Evolutionary conservation across 257 asterid species (phyloP).

Genomic region (Euphrasia confusa): DNA sequence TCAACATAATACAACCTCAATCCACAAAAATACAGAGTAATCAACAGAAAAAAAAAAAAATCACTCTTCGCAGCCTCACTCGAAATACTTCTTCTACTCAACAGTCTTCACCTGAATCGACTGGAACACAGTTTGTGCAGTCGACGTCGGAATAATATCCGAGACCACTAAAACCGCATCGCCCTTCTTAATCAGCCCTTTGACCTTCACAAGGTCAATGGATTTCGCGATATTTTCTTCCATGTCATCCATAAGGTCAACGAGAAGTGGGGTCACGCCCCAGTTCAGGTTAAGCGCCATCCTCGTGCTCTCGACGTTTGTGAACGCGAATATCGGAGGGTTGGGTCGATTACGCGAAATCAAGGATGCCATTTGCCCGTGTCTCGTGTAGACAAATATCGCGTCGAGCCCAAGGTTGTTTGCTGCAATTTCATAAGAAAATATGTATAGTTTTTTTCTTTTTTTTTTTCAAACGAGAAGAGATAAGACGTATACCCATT

Average conservation of each 20-base stretch:
- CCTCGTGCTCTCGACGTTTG: conserved; percentile 52
- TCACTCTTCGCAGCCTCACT: background rate
- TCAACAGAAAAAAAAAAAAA: background rate
- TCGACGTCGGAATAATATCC: conserved; percentile 54
- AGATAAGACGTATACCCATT: conserved; percentile 52
- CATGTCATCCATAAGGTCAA: conserved; percentile 70
- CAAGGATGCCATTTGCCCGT: conserved; percentile 76
- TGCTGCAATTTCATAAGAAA: conserved; percentile 38
- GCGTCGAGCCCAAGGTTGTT: conserved; percentile 70
- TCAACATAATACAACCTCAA: background rate
- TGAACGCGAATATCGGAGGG: conserved; percentile 76
- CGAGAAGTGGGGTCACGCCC: conserved; percentile 68
- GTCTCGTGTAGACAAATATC: conserved; percentile 72
- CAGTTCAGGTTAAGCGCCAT: conserved; percentile 74
- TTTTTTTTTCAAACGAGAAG: background rate
- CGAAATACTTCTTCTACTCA: conserved; percentile 15
- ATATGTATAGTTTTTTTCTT: background rate
- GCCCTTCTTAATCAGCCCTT: conserved; percentile 54
- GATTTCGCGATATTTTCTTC: conserved; percentile 50
- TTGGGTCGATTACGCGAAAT: conserved; percentile 75
- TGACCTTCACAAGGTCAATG: conserved; percentile 47
- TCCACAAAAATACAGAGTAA: background rate
- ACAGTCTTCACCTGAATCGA: conserved; percentile 69
- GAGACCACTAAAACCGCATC: conserved; percentile 60
- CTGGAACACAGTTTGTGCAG: conserved; percentile 52